Conservation (phyloP, 139 green algal genomes). For the Prasinococcaceae sp. region DNA sequence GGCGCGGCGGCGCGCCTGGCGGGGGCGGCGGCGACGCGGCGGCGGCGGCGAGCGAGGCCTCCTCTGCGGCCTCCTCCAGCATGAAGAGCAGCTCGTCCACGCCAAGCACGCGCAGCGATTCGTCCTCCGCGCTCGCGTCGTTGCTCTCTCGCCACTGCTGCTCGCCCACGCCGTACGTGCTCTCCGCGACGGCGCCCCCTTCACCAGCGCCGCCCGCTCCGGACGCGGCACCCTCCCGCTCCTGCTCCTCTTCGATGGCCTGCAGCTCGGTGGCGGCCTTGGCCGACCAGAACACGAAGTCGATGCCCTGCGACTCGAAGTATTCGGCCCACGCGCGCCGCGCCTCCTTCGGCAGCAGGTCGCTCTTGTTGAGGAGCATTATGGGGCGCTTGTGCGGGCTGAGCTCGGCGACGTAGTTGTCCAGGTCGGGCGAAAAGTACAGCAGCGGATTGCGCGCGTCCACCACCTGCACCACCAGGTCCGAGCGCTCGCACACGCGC, state of each 20-base stretch:
- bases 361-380: constrained; percentile 95
- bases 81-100: constrained; percentile 8
- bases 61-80: constrained; percentile 5
- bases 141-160: too few relatives aligned
- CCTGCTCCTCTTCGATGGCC: too few relatives aligned
- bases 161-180: too few relatives aligned
- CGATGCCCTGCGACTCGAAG: constrained; percentile 45
- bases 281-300: constrained; percentile 27
- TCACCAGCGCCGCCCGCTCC: too few relatives aligned
- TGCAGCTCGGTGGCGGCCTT: too few relatives aligned
- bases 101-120: not conserved
- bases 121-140: constrained; percentile 7
- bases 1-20: not conserved
- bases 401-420: constrained; percentile 51
- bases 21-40: not conserved
- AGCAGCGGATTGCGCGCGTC: constrained; percentile 85
- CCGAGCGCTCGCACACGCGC: constrained; percentile 83
- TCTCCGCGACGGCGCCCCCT: too few relatives aligned
- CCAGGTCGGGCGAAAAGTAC: constrained; percentile 75
- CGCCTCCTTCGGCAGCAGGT: constrained; percentile 63
- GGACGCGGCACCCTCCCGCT: too few relatives aligned
- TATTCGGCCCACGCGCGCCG: constrained; percentile 68
- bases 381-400: constrained; percentile 44
- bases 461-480: constrained; percentile 78
- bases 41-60: not conserved